These are phyloP conservation scores for Phytophthora hybrid DNA, from an alignment of 352 stramenopile species.

Conservation along the genomic window DNA sequence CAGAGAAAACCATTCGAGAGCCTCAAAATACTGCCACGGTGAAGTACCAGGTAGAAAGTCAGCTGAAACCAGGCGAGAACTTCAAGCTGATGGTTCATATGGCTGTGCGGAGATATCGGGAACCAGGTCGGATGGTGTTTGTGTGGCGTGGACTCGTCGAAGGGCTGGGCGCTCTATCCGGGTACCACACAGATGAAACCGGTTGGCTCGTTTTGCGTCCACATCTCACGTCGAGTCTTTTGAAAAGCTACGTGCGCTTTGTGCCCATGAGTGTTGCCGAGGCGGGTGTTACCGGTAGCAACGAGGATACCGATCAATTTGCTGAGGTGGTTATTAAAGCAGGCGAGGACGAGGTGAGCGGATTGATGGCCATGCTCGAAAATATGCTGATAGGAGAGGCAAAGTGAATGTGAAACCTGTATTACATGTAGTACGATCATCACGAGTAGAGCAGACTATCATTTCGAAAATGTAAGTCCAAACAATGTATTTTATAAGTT, in stretches of 20 bases:
- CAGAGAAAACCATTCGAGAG: conserved; percentile 12
- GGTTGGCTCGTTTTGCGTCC: conserved; percentile 44
- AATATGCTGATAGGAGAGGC: conserved; percentile 20
- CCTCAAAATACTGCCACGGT: conserved; percentile 32
- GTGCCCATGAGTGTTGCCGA: conserved; percentile 10
- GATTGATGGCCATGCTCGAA: conserved; percentile 25
- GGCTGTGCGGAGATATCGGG: conserved; percentile 36
- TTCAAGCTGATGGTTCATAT: conserved; percentile 9
- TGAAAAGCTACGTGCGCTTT: conserved; percentile 21
- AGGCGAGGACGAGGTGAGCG: conserved; percentile 21
- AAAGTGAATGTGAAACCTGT: neutral
- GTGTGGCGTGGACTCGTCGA: conserved; percentile 55
- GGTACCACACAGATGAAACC: conserved; percentile 54
- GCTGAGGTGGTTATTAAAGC: conserved; percentile 4
- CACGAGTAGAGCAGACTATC: no score
- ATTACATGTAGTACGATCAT: no score
- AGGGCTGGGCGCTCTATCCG: conserved; percentile 37
- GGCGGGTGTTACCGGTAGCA: neutral
- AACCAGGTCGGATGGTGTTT: conserved; percentile 52
- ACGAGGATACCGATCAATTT: conserved; percentile 16
- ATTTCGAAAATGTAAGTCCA: no score
- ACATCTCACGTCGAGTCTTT: conserved; percentile 8
- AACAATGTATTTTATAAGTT: no score
- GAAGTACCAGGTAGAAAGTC: conserved; percentile 32
- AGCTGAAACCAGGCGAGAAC: conserved; percentile 8